Conservation (phyloP, 2,329 filamentous ascomycete species). For the Colletotrichum musae region DNA sequence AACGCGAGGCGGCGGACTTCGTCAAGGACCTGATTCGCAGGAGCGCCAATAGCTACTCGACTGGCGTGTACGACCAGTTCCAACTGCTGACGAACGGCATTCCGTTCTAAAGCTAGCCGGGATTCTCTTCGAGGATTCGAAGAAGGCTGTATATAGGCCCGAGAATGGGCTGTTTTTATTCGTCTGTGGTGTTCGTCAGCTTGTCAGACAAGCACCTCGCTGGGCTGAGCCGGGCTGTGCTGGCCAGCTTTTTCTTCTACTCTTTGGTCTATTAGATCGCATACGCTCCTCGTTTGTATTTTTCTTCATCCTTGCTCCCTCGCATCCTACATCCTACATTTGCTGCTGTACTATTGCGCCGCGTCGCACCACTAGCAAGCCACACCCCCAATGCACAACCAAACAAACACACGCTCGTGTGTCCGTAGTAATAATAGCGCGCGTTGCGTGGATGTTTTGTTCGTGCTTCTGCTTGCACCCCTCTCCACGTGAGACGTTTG, state of each 20-base stretch:
- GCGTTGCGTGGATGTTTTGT: background rate
- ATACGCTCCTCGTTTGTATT: background rate
- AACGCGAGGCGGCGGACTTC: conserved; percentile 94
- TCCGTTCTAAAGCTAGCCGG: conserved; percentile 75
- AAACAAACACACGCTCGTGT: background rate
- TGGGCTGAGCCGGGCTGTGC: background rate
- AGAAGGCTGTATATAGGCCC: background rate
- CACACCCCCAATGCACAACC: background rate
- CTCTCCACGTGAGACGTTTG: background rate
- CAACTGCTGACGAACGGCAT: conserved; percentile 98
- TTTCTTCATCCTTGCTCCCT: background rate
- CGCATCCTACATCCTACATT: conserved; percentile 13
- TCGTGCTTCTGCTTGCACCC: background rate
- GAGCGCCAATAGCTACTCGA: conserved; percentile 92
- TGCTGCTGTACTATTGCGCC: conserved; percentile 16
- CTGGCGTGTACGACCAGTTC: conserved; percentile 97
- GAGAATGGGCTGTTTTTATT: background rate
- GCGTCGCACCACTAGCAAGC: background rate
- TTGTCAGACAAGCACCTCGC: no score
- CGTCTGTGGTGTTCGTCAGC: background rate
- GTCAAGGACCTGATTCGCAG: conserved; percentile 91
- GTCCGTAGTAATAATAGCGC: background rate
- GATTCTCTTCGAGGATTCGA: background rate
- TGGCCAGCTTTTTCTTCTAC: background rate
- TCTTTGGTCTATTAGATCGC: background rate